phyloP scores from a whole-genome alignment of 73 alveolate species.

The Tetrahymena elliotti region DNA sequence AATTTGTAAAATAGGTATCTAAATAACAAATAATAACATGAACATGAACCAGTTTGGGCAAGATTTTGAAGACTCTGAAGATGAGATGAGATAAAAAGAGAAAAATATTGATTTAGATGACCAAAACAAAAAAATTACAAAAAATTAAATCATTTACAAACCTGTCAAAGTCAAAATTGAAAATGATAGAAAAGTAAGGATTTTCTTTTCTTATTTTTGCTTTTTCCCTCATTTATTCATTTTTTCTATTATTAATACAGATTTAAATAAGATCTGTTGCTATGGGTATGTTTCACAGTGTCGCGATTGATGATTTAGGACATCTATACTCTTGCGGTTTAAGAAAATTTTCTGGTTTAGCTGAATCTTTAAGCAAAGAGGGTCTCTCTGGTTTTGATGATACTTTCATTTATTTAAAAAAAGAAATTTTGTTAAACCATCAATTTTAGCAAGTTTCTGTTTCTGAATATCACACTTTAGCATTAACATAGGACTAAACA shows the following conservation, averaged over 20 bases:
- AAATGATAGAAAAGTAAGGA: not conserved
- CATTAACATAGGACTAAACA: not conserved
- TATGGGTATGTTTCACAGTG: not conserved
- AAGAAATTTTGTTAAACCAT: not conserved
- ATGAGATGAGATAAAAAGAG: not conserved
- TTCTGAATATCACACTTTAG: not conserved
- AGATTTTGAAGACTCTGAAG: not conserved
- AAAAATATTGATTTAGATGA: not conserved
- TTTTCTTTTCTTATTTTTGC: not conserved
- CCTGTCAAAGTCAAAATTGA: not conserved
- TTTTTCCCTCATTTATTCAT: no score
- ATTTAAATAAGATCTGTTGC: not conserved
- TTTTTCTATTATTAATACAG: not conserved
- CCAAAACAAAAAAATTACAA: conserved; percentile 7
- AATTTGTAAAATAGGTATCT: not conserved
- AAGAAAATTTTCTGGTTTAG: not conserved
- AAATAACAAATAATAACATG: not conserved
- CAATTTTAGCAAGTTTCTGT: not conserved
- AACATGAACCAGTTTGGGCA: not conserved
- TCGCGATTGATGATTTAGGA: not conserved
- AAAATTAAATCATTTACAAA: conserved; percentile 23
- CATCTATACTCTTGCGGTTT: not conserved
- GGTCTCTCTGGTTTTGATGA: not conserved
- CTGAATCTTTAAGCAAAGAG: not conserved
- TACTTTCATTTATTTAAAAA: not conserved